Evolutionary conservation across 331 rosid genomes (phyloP).

Genomic region (Quercus lobata): DNA sequence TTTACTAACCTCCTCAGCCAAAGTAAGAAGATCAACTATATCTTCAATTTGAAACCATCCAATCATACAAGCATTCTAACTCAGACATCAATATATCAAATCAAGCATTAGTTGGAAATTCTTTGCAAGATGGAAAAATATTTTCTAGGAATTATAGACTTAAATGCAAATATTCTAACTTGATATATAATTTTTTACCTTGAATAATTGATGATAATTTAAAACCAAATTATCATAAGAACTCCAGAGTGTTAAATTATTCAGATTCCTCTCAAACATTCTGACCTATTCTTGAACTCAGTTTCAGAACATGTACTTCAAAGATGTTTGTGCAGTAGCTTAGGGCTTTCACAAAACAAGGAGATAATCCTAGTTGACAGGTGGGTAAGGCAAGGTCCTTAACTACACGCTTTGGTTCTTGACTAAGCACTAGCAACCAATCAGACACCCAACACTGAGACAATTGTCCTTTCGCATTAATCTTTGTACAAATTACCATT

Average conservation of each 20-base stretch:
- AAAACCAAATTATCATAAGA: neutral
- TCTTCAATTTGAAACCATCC: constrained; percentile 1
- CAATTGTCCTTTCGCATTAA: no score
- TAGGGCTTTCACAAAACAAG: neutral
- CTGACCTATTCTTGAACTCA: neutral
- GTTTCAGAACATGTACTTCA: neutral
- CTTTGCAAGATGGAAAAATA: neutral
- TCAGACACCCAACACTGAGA: neutral
- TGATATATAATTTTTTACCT: no score
- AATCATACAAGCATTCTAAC: neutral
- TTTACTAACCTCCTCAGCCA: neutral
- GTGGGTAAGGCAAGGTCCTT: neutral
- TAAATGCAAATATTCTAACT: neutral
- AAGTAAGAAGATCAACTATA: neutral
- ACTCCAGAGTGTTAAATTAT: neutral
- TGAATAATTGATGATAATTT: no score
- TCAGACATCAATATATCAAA: neutral
- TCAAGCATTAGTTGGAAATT: neutral
- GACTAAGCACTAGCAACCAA: neutral
- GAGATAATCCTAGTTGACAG: neutral
- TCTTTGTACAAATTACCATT: no score
- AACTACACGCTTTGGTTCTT: neutral
- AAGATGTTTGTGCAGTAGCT: neutral
- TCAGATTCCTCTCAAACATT: neutral
- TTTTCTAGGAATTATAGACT: neutral